These are phyloP conservation scores for Candolleomyces aberdarensis DNA, from an alignment of 768 basidiomycete species.

Conservation along the genomic window DNA sequence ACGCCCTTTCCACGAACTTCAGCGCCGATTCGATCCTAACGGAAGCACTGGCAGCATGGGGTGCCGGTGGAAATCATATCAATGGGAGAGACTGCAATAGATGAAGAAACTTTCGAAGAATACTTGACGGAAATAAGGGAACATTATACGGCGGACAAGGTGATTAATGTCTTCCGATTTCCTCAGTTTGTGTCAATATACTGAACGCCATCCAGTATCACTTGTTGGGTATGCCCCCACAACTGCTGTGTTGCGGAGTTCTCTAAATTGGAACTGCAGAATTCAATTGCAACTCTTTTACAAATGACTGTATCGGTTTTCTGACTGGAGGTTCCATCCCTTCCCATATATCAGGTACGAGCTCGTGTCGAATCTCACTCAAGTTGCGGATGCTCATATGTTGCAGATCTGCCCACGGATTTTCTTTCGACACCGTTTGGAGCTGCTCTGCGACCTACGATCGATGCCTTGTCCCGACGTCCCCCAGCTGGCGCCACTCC, in stretches of 20 bases:
- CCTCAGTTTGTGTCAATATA: not conserved
- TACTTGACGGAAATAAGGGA: slow-evolving; percentile 73
- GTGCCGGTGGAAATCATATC: slow-evolving; percentile 65
- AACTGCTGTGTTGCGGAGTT: not conserved
- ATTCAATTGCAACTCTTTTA: slow-evolving; percentile 96
- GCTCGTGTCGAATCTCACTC: no score
- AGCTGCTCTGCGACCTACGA: slow-evolving; percentile 79
- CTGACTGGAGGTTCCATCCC: slow-evolving; percentile 84
- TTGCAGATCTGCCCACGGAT: slow-evolving; percentile 69
- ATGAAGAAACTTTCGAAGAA: slow-evolving; percentile 82
- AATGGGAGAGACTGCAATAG: slow-evolving; percentile 77
- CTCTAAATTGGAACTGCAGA: slow-evolving; percentile 38
- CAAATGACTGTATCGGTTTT: slow-evolving; percentile 84
- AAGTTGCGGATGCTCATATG: not conserved
- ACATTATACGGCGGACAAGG: slow-evolving; percentile 89
- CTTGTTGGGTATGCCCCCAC: slow-evolving; percentile 56
- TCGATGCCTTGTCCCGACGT: slow-evolving; percentile 83
- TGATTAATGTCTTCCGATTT: slow-evolving; percentile 27
- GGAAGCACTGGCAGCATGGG: slow-evolving; percentile 55
- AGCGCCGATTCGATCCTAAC: no score
- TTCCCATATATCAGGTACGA: slow-evolving; percentile 69
- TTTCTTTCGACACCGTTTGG: slow-evolving; percentile 91
- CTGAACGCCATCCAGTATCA: slow-evolving; percentile 56
- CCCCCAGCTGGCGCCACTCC: slow-evolving; percentile 43
- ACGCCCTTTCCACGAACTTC: slow-evolving; percentile 24